phyloP scores from a whole-genome alignment of 2,329 filamentous ascomycete genomes.

The Fonsecaea monophora region DNA sequence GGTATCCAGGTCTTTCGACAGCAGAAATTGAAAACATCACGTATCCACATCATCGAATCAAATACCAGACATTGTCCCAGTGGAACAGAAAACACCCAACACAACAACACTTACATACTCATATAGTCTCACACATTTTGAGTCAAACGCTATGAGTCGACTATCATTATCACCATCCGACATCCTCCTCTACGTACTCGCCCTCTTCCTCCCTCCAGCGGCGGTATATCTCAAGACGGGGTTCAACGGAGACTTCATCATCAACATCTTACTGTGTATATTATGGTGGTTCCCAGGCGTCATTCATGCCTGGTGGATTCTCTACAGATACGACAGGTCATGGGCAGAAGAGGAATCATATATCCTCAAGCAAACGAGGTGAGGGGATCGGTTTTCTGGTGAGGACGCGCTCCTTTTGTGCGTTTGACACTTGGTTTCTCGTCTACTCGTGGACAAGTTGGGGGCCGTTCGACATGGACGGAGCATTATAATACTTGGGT shows the following conservation, averaged over 20 bases:
- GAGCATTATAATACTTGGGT: background rate
- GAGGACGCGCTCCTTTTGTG: background rate
- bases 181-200: slow-evolving; percentile 62
- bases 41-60: background rate
- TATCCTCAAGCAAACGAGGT: background rate
- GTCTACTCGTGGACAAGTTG: background rate
- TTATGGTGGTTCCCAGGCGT: slow-evolving; percentile 79
- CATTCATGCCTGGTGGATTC: slow-evolving; percentile 59
- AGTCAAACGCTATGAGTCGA: background rate
- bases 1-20: background rate
- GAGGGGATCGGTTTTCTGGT: background rate
- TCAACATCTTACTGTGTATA: slow-evolving; percentile 88
- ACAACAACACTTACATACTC: background rate
- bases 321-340: slow-evolving; percentile 6
- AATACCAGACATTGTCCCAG: background rate
- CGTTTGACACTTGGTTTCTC: background rate
- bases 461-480: background rate
- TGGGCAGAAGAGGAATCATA: background rate
- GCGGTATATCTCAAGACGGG: slow-evolving; percentile 93
- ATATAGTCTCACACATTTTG: background rate
- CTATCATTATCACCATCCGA: slow-evolving; percentile 12
- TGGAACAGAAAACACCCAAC: background rate
- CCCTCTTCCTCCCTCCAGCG: slow-evolving; percentile 84
- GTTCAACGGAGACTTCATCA: slow-evolving; percentile 81
- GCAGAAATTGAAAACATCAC: background rate